Conservation (phyloP, 495 filamentous ascomycete genomes). For the Platismatia glauca region DNA sequence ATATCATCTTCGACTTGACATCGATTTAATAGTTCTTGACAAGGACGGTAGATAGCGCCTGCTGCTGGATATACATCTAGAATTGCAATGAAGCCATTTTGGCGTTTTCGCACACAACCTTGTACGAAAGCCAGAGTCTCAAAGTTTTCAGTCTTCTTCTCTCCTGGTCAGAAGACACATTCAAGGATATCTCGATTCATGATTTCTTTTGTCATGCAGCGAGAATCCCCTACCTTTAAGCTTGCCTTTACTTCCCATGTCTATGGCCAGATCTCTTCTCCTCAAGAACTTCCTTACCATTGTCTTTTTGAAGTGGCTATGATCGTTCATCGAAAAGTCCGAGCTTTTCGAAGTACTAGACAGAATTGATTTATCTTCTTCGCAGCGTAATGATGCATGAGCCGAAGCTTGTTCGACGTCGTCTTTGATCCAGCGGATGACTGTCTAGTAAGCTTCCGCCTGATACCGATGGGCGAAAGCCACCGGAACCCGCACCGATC, state of each 20-base stretch:
- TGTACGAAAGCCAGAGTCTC: too few relatives aligned
- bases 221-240: not conserved
- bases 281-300: not conserved
- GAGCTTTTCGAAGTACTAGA: not conserved
- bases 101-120: too few relatives aligned
- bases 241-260: not conserved
- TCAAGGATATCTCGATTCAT: not conserved
- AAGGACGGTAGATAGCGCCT: not conserved
- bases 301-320: not conserved
- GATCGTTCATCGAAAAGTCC: not conserved
- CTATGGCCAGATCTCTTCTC: not conserved
- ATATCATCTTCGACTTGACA: not conserved
- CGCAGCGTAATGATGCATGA: not conserved
- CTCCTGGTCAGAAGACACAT: not conserved
- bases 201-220: not conserved
- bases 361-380: not conserved
- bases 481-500: not conserved
- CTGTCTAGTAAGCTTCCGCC: not conserved
- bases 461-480: not conserved
- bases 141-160: not conserved
- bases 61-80: not conserved
- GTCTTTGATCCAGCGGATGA: not conserved
- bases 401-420: not conserved
- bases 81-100: not conserved
- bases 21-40: not conserved